These are phyloP conservation scores for Pseudocercospora ulei DNA, from an alignment of 2,329 filamentous ascomycete genomes.

Conservation along the genomic window DNA sequence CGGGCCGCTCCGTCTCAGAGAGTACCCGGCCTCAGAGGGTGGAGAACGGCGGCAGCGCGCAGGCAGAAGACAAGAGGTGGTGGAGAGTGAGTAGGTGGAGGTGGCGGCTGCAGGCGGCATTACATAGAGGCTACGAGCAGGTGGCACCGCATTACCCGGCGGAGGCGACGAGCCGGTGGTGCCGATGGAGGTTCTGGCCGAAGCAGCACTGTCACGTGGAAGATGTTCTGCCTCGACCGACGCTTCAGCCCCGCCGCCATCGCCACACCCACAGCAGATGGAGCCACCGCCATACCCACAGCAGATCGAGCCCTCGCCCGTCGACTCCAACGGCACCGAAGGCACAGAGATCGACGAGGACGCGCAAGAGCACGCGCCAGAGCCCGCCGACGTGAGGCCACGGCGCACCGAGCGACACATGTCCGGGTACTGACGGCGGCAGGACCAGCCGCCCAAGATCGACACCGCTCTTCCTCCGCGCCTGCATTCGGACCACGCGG, in stretches of 20 bases:
- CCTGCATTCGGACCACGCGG: slow-evolving; percentile 45
- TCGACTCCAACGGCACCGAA: slow-evolving; percentile 75
- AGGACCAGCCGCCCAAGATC: slow-evolving; percentile 38
- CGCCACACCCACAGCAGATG: slow-evolving; percentile 53
- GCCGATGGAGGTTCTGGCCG: slow-evolving; percentile 17
- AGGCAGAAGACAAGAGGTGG: no score
- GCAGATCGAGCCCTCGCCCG: slow-evolving; percentile 69
- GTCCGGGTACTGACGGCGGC: slow-evolving; percentile 13
- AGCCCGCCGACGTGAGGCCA: slow-evolving; percentile 37
- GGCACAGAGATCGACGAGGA: slow-evolving; percentile 79
- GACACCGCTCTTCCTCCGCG: slow-evolving; percentile 39
- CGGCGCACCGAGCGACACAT: slow-evolving; percentile 25
- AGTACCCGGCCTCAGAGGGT: no score
- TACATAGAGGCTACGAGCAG: no score
- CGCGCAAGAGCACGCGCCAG: slow-evolving; percentile 51
- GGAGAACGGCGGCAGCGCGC: no score
- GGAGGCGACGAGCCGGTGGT: no score
- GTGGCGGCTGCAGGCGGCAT: no score
- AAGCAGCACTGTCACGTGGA: slow-evolving; percentile 4
- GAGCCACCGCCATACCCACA: slow-evolving; percentile 63
- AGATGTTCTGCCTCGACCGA: slow-evolving; percentile 42
- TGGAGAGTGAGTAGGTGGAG: no score
- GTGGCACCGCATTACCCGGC: no score
- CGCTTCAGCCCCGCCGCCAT: slow-evolving; percentile 42
- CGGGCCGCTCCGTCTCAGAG: no score